A percentile compares a stretch with the other conserved stretches of the same genome.
These are phyloP conservation scores for Triticum urartu DNA, from an alignment of 176 grass and related monocot genomes.

Conservation along the genomic window DNA sequence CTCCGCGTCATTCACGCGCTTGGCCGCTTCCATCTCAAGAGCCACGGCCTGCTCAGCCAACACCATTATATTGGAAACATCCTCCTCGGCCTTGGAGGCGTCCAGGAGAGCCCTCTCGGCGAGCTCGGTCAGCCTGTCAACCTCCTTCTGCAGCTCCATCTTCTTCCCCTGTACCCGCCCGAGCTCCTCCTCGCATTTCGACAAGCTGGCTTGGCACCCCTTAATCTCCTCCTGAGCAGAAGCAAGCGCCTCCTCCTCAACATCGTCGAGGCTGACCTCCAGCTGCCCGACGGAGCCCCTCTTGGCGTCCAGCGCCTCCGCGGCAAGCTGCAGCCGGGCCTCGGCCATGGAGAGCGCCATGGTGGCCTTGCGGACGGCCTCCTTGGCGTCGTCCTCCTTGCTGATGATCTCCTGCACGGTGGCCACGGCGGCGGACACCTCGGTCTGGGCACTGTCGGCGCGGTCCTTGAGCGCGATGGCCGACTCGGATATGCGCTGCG, in stretches of 20 bases:
- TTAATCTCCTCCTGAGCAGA: conserved; percentile 59
- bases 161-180: conserved; percentile 53
- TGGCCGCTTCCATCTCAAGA: conserved; percentile 72
- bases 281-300: conserved; percentile 32
- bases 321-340: conserved; percentile 69
- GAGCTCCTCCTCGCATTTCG: conserved; percentile 55
- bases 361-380: conserved; percentile 62
- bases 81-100: conserved; percentile 82
- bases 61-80: conserved; percentile 90
- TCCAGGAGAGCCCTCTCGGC: conserved; percentile 75
- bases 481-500: conserved; percentile 73
- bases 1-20: conserved; percentile 73
- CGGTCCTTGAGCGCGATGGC: conserved; percentile 87
- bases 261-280: conserved; percentile 38
- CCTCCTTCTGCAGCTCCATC: conserved; percentile 67
- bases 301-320: conserved; percentile 48
- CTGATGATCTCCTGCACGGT: conserved; percentile 70
- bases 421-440: conserved; percentile 52
- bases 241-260: conserved; percentile 62
- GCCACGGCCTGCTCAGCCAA: conserved; percentile 91
- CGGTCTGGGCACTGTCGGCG: conserved; percentile 48
- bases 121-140: conserved; percentile 76
- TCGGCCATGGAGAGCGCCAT: conserved; percentile 90
- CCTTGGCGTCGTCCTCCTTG: conserved; percentile 73
- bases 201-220: conserved; percentile 44